Base-by-base conservation (phyloP, 2,329 filamentous ascomycete genomes). In the Aspergillus arachidicola region DNA sequence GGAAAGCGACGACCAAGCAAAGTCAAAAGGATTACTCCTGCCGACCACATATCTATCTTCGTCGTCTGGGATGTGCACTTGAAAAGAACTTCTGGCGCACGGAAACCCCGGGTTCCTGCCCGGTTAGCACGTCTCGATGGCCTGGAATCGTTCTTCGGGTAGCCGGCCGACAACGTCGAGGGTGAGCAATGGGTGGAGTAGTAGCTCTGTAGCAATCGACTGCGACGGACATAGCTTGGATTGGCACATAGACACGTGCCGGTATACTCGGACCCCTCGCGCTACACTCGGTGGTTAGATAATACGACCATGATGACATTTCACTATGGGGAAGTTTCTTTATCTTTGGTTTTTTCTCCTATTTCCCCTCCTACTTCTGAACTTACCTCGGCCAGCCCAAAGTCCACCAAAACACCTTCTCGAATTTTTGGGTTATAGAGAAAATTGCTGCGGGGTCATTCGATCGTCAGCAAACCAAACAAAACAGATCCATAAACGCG, bases 21-120 rank as follows among this genome's bases (percentile, higher is more conserved):
- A 0, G 95, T 99, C n/a, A 99, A 84, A 2, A 99, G 85, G 60
- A 99, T 96, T n/a, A 99, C 94, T 48, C 95, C 95, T 0, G 90
- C 94, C 28, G 93, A 97, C 95, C 95, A 99, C 68, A 99, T 91
- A 76, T 99, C 95, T 69, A 99, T 95, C 70, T 94, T 91, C 50
- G 91, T 94, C 4, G 91, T 96, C 77, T 99, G 95, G 67, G 93
- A 91, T 0, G 94, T 97, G 80, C 95, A 99, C 78, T 99, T 99
- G 79, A 98, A 92, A 1, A 99, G 84, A 3, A 99, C 95, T 78
- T 99, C 95, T 9, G 95, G 95, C 0, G 95, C 95, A 60, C 95
- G 92, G 80, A 99, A 99, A 1, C 95, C 95, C 75, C 95, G 87
- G 6, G 95, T 99, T 23, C 95, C 95, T 5, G 95, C 95, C 65